Conservation (phyloP, 371 early-diverging fungal species). For the Batkoa obscura region DNA sequence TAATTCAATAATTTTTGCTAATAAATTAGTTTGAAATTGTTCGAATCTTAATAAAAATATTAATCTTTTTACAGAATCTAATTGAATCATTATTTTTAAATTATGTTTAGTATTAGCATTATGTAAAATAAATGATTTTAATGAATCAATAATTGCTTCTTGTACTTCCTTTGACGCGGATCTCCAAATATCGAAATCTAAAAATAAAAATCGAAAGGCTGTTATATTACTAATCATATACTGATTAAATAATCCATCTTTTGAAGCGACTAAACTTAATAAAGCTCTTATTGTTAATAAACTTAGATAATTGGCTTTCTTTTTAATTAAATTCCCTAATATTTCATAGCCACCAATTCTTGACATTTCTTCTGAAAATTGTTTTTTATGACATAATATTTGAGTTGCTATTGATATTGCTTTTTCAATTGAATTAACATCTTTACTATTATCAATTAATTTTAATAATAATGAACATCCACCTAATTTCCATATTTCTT, state of each 20-base stretch:
- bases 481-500: neutral
- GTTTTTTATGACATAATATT: constrained; percentile 40
- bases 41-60: constrained; percentile 34
- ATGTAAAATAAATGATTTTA: constrained; percentile 34
- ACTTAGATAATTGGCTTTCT: constrained; percentile 32
- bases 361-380: constrained; percentile 57
- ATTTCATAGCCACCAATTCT: constrained; percentile 49
- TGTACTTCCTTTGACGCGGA: constrained; percentile 35
- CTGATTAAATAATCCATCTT: constrained; percentile 10
- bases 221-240: constrained; percentile 36
- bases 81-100: neutral
- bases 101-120: constrained; percentile 29
- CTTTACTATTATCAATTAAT: constrained; percentile 9
- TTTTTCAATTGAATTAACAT: constrained; percentile 30
- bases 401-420: constrained; percentile 36
- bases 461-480: neutral
- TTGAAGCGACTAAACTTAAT: constrained; percentile 41
- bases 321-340: constrained; percentile 38
- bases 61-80: constrained; percentile 41
- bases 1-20: constrained; percentile 28
- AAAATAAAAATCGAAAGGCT: constrained; percentile 37
- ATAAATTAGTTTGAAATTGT: constrained; percentile 29
- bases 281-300: constrained; percentile 34
- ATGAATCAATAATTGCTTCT: constrained; percentile 35
- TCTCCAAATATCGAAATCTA: constrained; percentile 57